A percentile compares a stretch with the other conserved stretches of the same genome.
These are phyloP conservation scores for Colletotrichum sublineola DNA, from an alignment of 2,329 filamentous ascomycete genomes.

Conservation along the genomic window DNA sequence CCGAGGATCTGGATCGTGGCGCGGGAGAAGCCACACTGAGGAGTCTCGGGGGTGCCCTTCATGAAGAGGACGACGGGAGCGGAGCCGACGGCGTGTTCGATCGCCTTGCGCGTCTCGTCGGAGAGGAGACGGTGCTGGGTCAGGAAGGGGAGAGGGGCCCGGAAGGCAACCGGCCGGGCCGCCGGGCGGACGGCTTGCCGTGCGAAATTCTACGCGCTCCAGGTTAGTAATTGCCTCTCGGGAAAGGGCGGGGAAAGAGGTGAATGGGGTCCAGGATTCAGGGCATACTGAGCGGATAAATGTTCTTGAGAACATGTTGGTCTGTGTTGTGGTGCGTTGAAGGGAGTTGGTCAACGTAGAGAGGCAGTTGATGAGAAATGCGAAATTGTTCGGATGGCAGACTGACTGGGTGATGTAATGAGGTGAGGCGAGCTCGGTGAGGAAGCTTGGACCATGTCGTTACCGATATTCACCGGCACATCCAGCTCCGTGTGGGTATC, in stretches of 20 bases:
- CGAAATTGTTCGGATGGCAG: constrained; percentile 38
- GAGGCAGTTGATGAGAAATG: constrained; percentile 25
- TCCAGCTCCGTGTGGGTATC: neutral
- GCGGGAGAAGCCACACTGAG: constrained; percentile 96
- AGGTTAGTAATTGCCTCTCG: neutral
- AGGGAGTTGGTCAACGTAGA: constrained; percentile 6
- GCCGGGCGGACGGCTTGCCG: constrained; percentile 55
- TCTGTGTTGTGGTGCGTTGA: constrained; percentile 18
- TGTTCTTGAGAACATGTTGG: constrained; percentile 36
- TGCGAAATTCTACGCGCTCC: constrained; percentile 50
- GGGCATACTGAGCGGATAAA: constrained; percentile 36
- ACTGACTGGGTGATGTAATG: constrained; percentile 38
- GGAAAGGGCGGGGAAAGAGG: no score
- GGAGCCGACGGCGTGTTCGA: constrained; percentile 89
- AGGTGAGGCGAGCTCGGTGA: constrained; percentile 37
- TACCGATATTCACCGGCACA: constrained; percentile 15
- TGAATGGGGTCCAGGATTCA: rapidly evolving
- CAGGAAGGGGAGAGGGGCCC: constrained; percentile 41
- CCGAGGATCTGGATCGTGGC: constrained; percentile 96
- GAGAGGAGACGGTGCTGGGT: constrained; percentile 78
- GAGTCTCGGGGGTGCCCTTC: constrained; percentile 97
- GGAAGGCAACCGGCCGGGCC: constrained; percentile 45
- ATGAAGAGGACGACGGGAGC: constrained; percentile 98
- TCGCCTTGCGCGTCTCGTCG: constrained; percentile 81
- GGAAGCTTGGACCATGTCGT: constrained; percentile 16